Conservation (phyloP, 2,329 filamentous ascomycete genomes). For the Colletotrichum musae region DNA sequence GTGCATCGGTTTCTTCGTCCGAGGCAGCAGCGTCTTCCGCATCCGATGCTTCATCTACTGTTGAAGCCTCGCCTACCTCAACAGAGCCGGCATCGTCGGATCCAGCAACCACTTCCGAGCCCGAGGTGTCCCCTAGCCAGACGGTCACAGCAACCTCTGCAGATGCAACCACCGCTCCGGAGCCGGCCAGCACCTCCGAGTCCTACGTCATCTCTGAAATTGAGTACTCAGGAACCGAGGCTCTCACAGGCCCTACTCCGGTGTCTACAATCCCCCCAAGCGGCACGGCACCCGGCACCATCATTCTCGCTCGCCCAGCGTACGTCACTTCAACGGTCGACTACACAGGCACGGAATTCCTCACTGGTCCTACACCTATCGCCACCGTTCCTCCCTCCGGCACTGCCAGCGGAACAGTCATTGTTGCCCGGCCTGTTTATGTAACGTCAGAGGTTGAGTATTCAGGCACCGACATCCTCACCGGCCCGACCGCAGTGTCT, state of each 20-base stretch:
- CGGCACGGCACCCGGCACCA: constrained; percentile 4
- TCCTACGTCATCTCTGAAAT: not conserved
- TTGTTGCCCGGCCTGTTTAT: constrained; percentile 4
- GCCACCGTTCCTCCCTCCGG: constrained; percentile 30
- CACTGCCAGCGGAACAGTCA: constrained; percentile 27
- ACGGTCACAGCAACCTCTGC: not conserved
- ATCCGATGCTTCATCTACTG: too few species aligned
- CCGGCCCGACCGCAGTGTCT: not conserved
- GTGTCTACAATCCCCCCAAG: constrained; percentile 2
- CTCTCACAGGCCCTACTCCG: not conserved
- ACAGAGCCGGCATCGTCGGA: not conserved
- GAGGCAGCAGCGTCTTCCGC: not conserved
- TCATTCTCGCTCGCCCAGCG: not conserved
- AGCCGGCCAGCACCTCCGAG: not conserved
- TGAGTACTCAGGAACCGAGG: not conserved
- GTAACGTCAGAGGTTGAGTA: constrained; percentile 18
- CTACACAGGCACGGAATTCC: not conserved
- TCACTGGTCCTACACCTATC: constrained; percentile 5
- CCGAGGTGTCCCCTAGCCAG: not conserved
- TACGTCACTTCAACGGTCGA: not conserved
- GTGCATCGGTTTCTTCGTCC: not conserved
- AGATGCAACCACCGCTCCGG: not conserved
- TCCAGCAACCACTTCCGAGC: not conserved
- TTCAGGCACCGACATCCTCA: constrained; percentile 7
- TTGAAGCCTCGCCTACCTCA: too few species aligned